Base-by-base conservation (phyloP, 148 eudicot genomes). In the Rhododendron mucronatum region DNA sequence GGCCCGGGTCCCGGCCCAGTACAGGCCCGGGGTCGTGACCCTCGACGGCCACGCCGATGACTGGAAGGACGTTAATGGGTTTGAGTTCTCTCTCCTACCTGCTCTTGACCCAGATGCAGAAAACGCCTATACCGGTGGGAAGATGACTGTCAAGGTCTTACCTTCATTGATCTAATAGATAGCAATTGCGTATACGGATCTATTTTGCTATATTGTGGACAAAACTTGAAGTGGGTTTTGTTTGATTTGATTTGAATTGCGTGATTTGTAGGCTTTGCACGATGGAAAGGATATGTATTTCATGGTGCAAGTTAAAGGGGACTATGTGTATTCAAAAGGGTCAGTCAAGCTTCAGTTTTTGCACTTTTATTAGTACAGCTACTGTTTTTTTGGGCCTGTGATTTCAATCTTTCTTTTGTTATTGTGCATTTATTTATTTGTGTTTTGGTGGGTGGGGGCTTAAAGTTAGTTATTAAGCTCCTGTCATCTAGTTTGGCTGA, bases 81-180 rank as follows among this genome's bases (percentile, higher is more conserved):
- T 89, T 83, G 94, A 95, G 15, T 94, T 93, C 78, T 77, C 96
- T 83, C 92, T 96, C 18, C 92, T 91, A 0, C 98, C 95, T 51
- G 98, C 98, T 82, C 95, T 96, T 82, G 98, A 96, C 90, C 98
- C 98, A 16, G 95, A 96, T 85, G 88, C 83, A 39, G 98, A 96
- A 44, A 89, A 95, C 39, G 93, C 93, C 33, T 96, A 94, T 67
- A 82, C 86, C 33, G 92, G 84, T 48, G 98, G 98, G 5, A 92
- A 92, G 85, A 93, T 96, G 96, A 95, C 87, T 48, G 90, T 95
- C 74, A 94, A 96, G 96, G 98, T 95, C 16, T 51, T 13, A 21
- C 45, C 53, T 15, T 48, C 21, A 13, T 33, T 18, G 3, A 0
- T 0, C 30, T 11, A 18, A 23, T 44, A 21, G 8, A 30, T 41